Base-by-base conservation (phyloP, 225 moss, liverwort and hornwort species). In the Bryum argenteum region DNA sequence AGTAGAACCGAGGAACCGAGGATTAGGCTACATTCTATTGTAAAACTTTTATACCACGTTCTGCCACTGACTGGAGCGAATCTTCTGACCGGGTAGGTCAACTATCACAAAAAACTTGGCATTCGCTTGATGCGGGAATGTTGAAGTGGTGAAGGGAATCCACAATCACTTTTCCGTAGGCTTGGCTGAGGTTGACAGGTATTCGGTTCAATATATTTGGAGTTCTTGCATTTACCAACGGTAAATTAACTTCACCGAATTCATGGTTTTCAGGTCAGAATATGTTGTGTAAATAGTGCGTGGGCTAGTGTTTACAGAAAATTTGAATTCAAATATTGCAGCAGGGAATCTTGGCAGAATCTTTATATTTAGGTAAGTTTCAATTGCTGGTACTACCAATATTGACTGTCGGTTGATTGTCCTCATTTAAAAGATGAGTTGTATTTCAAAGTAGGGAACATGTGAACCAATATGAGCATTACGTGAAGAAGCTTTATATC, bases 141-240 rank as follows among this genome's bases (percentile, higher is more conserved):
- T 76, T 8, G 71, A 83, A 8, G 70, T 72, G 22, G 78, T 83
- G 52, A 83, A 81, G 54, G 87, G 83, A 63, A 83, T 73, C n/a
- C 81, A 87, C 67, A 83, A 80, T 73, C 75, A 87, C 62, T 87
- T 87, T 38, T 83, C 78, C 54, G 70, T 87, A 42, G 87, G 81
- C 37, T 78, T 87, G 69, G 83, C 87, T 41, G 87, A 87, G 63
- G 81, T 81, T 63, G 83, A 87, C 54, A 87, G 87, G 87, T 83
- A 70, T 48, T n/a, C 40, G 39, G 2, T 10, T n/a, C 10, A n/a
- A 20, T 9, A n/a, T 0, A 14, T 21, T 48, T 19, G 54, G 6
- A 28, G 42, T n/a, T 17, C 18, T 20, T 24, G 15, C 38, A 9
- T 6, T 51, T 10, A 15, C 60, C 16, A 2, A 14, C n/a, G 51